Base-by-base conservation (phyloP, 225 moss, liverwort and hornwort genomes). In the Marchantia polymorpha region DNA sequence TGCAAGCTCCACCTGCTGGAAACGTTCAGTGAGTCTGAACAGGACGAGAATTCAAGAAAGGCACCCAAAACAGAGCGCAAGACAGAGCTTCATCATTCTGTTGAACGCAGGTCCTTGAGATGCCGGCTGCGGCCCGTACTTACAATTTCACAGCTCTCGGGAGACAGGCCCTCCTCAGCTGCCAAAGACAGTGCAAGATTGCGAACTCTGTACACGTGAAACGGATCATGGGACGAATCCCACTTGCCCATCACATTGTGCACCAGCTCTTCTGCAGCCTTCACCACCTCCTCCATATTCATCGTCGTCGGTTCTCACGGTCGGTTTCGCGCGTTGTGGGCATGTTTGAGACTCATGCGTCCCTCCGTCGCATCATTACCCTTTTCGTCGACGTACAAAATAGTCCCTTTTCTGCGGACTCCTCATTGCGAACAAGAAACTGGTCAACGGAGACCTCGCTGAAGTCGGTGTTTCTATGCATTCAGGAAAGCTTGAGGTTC, bases 151-250 rank as follows among this genome's bases (percentile, higher is more conserved):
- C 94, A 78, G 75, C 89, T 92, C 58, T 91, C 81, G 56, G 84
- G 69, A 4, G 69, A 64, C 17, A 96, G 89, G 54, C 88, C 82
- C 80, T 96, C 96, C 82, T 94, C 91, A 10, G 77, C 70, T 9
- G 96, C 96, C 7, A 96, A 86, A 15, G 91, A 94, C 64, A 96
- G 86, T 1, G 96, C 94, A 6, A 94, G 84, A 72, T 80, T 88
- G 69, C 96, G 91, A 79, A 96, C 96, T 29, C 96, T 90, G 25
- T 87, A 85, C 22, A 87, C 90, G 74, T 96, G 96, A 64, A 92
- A 92, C 8, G 92, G 87, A 73, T 96, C 96, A 67, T 96, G 96
- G 14, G 96, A 96, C 1, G 92, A 87, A 77, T 96, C 96, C 92
- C 96, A 91, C 7, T 83, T 76, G 7, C 92, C 91, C 96, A 96